Evolutionary conservation across 345 rosid species (phyloP).

Genomic region (Syzygium grande): DNA sequence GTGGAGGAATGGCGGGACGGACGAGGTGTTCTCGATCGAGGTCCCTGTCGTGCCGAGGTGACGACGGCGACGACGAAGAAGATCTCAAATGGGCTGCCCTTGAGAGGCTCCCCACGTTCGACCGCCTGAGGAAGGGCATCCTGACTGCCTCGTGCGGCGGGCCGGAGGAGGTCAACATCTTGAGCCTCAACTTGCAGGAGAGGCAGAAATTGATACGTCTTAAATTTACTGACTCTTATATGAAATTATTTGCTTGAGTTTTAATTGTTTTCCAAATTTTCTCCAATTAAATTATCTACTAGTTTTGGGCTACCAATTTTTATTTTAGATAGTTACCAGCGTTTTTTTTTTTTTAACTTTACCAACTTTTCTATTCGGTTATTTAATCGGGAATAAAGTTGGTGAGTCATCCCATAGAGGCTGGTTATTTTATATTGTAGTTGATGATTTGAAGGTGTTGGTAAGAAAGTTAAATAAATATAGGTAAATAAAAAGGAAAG

Average conservation of each 20-base stretch:
- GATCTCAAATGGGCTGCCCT: constrained; percentile 57
- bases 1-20: constrained; percentile 10
- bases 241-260: not conserved
- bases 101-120: constrained; percentile 43
- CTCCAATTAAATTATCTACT: not conserved
- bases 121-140: constrained; percentile 40
- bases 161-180: constrained; percentile 18
- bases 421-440: no score
- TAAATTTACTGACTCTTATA: no score
- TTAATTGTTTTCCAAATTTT: no score
- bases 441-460: no score
- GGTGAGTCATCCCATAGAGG: no score
- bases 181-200: constrained; percentile 26
- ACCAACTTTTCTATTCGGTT: no score
- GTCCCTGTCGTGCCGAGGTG: constrained; percentile 18
- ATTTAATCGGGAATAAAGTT: no score
- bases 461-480: no score
- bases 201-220: constrained; percentile 11
- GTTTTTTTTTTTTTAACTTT: no score
- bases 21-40: constrained; percentile 28
- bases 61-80: constrained; percentile 42
- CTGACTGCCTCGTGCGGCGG: constrained; percentile 8
- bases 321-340: no score
- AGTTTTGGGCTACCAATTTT: not conserved
- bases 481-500: no score